Evolutionary conservation across 2,329 filamentous ascomycete species (phyloP).

Genomic region (Clonostachys byssicola): DNA sequence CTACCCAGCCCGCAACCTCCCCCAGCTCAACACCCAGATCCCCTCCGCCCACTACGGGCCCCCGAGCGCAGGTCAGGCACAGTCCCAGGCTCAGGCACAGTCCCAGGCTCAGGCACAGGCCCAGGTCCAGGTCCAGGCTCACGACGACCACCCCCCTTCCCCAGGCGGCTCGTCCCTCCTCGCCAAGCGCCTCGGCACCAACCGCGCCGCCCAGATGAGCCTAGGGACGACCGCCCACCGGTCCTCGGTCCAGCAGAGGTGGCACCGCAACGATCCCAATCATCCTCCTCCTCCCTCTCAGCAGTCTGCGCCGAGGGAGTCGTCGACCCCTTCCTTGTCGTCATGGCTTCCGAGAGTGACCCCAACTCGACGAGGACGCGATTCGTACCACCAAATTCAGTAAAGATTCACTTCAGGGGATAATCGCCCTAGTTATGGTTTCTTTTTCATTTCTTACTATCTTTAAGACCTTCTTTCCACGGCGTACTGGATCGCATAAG

Average conservation of each 20-base stretch:
- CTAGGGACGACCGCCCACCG: slow-evolving; percentile 13
- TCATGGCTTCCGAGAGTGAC: slow-evolving; percentile 59
- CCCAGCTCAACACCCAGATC: slow-evolving; percentile 3
- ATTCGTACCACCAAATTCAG: slow-evolving; percentile 56
- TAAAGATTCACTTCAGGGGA: slow-evolving; percentile 12
- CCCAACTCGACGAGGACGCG: slow-evolving; percentile 61
- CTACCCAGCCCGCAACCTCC: slow-evolving; percentile 8
- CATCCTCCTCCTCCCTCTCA: too few relatives aligned
- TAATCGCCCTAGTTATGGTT: not conserved
- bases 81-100: not conserved
- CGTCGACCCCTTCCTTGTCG: slow-evolving; percentile 8
- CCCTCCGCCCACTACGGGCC: slow-evolving; percentile 1
- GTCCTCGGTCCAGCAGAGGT: not conserved
- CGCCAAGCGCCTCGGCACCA: slow-evolving; percentile 45
- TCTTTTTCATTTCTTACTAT: too few relatives aligned
- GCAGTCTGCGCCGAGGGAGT: too few relatives aligned
- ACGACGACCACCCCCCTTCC: slow-evolving; percentile 3
- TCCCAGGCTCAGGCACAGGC: too few relatives aligned
- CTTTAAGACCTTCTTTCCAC: too few relatives aligned
- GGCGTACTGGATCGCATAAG: too few relatives aligned
- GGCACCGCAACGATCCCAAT: slow-evolving; percentile 2
- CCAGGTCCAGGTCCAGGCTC: slow-evolving; percentile 4
- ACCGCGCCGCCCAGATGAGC: slow-evolving; percentile 41
- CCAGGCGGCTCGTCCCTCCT: slow-evolving; percentile 38
- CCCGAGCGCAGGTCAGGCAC: not conserved